Conservation (phyloP, 108 stramenopile species). For the Mayamaea pseudoterrestris region DNA sequence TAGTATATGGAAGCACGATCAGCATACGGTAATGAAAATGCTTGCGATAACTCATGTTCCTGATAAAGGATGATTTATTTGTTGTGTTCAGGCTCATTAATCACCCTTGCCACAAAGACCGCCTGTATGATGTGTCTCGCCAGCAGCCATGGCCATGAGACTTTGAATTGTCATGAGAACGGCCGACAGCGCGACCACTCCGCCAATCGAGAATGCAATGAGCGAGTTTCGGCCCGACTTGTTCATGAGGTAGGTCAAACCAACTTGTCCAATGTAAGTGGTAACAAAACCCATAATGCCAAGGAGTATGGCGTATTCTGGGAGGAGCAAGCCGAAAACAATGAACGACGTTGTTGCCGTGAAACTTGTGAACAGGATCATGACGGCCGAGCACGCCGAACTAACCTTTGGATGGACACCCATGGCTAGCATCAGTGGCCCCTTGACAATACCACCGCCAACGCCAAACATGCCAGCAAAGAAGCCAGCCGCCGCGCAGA, state of each 20-base stretch:
- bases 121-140: constrained; percentile 32
- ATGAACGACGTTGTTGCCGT: constrained; percentile 83
- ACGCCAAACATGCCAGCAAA: constrained; percentile 86
- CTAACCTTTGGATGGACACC: constrained; percentile 90
- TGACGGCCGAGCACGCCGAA: constrained; percentile 78
- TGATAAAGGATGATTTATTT: background rate
- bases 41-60: too few species aligned
- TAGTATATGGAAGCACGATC: too few species aligned
- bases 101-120: constrained; percentile 40
- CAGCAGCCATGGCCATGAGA: constrained; percentile 32
- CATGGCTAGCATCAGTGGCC: constrained; percentile 92
- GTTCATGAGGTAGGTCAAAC: constrained; percentile 50
- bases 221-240: constrained; percentile 75
- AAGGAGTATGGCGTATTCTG: constrained; percentile 77
- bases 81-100: background rate
- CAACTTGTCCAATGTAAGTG: constrained; percentile 74
- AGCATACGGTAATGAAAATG: too few species aligned
- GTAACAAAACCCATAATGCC: constrained; percentile 76
- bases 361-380: constrained; percentile 91
- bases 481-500: constrained; percentile 86
- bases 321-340: constrained; percentile 85
- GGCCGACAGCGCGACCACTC: constrained; percentile 77
- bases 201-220: constrained; percentile 90
- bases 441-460: constrained; percentile 90
- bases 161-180: constrained; percentile 76